phyloP scores from a whole-genome alignment of 495 filamentous ascomycete genomes.

The Talaromyces stipitatus region DNA sequence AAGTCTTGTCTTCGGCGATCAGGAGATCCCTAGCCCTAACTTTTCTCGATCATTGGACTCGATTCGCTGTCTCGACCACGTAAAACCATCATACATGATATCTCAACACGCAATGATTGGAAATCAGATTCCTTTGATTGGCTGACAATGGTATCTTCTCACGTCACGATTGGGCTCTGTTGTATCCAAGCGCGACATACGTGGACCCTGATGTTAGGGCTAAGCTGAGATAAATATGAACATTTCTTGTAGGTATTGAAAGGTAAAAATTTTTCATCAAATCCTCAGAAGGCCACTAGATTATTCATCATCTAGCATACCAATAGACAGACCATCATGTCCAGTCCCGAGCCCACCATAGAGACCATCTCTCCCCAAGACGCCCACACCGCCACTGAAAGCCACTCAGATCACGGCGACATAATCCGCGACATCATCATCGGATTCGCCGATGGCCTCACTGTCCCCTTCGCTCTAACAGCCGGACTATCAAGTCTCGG shows the following conservation, averaged over 20 bases:
- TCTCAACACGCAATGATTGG: background rate
- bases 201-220: background rate
- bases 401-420: background rate
- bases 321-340: no score
- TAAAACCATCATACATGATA: background rate
- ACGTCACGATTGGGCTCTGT: background rate
- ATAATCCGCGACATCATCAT: slow-evolving; percentile 36
- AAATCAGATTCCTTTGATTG: background rate
- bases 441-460: slow-evolving; percentile 57
- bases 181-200: background rate
- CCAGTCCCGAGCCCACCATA: background rate
- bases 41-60: background rate
- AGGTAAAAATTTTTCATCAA: no score
- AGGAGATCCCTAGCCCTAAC: background rate
- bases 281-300: background rate
- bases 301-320: no score
- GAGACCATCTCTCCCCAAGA: slow-evolving; percentile 1
- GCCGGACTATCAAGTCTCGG: slow-evolving; percentile 53
- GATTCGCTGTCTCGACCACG: background rate
- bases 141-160: background rate
- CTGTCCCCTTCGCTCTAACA: slow-evolving; percentile 58
- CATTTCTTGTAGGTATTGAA: background rate
- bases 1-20: background rate
- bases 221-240: background rate
- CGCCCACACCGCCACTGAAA: background rate